These are phyloP conservation scores for Aspergillus taichungensis DNA, from an alignment of 495 filamentous ascomycete species.

Conservation along the genomic window DNA sequence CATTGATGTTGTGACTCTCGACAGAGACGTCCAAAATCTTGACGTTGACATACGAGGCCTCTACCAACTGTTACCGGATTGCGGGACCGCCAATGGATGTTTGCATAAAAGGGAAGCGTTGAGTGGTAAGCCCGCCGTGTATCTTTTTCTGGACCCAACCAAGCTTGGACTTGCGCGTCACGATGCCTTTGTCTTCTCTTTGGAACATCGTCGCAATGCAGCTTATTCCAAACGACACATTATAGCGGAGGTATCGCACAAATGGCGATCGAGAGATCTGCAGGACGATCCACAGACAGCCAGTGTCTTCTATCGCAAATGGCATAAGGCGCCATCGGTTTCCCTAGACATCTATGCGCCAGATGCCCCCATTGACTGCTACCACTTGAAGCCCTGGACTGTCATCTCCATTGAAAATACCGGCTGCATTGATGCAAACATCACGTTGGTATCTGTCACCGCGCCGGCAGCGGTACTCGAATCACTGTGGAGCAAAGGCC, in stretches of 20 bases:
- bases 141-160: constrained; percentile 57
- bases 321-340: constrained; percentile 6
- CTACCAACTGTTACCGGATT: constrained; percentile 50
- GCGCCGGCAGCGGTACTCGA: constrained; percentile 7
- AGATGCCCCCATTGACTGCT: constrained; percentile 5
- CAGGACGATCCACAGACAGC: constrained; percentile 1
- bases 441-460: constrained; percentile 19
- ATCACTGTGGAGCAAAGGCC: background rate
- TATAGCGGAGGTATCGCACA: constrained; percentile 32
- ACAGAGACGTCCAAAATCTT: constrained; percentile 20
- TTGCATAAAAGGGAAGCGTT: constrained; percentile 40
- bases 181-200: constrained; percentile 60
- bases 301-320: constrained; percentile 20
- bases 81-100: constrained; percentile 55
- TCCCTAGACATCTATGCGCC: constrained; percentile 5
- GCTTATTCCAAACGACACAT: constrained; percentile 44
- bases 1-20: constrained; percentile 22
- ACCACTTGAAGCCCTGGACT: constrained; percentile 6
- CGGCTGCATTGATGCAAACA: constrained; percentile 18
- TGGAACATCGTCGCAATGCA: constrained; percentile 40
- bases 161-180: constrained; percentile 32
- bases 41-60: constrained; percentile 42
- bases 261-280: constrained; percentile 22
- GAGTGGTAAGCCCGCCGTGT: constrained; percentile 30
- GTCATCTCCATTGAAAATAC: constrained; percentile 7